A percentile compares a stretch with the other conserved stretches of the same genome.
These are phyloP conservation scores for Hsuehochloa calcarea DNA, from an alignment of 176 grass and related monocot species.

Conservation along the genomic window DNA sequence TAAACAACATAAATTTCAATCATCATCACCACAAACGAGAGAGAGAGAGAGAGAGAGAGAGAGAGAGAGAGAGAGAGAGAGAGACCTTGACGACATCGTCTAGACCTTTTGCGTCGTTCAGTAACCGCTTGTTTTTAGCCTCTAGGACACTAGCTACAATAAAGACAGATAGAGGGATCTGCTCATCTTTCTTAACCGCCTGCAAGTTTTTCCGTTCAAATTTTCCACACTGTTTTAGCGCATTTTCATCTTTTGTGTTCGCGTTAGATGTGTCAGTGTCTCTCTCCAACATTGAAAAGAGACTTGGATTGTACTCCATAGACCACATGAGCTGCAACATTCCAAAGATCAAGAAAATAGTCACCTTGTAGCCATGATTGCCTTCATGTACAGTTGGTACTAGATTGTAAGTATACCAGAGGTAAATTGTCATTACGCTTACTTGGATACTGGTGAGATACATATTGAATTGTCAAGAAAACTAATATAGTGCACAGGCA, in stretches of 20 bases:
- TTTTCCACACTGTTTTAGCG: conserved; percentile 67
- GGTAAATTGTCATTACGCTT: not conserved
- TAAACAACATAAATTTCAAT: conserved; percentile 35
- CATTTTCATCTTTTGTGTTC: conserved; percentile 47
- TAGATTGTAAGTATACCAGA: not conserved
- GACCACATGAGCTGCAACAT: conserved; percentile 94
- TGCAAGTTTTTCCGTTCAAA: conserved; percentile 72
- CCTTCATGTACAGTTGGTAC: not conserved
- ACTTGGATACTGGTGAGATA: not conserved
- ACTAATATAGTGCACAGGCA: not conserved
- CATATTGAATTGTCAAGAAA: conserved; percentile 1
- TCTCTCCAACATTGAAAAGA: conserved; percentile 71
- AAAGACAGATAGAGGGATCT: conserved; percentile 74
- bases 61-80: conserved; percentile 33
- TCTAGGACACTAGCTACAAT: conserved; percentile 88
- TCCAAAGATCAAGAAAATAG: conserved; percentile 34
- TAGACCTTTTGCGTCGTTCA: conserved; percentile 85
- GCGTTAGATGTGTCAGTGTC: conserved; percentile 4
- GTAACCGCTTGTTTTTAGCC: conserved; percentile 62
- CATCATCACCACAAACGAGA: conserved; percentile 6
- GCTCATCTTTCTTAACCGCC: conserved; percentile 38
- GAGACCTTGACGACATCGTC: conserved; percentile 93
- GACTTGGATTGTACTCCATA: conserved; percentile 95
- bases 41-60: conserved; percentile 14
- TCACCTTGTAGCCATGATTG: not conserved